Evolutionary conservation across 2,329 filamentous ascomycete species (phyloP).

Genomic region (Colletotrichum higginsianum): DNA sequence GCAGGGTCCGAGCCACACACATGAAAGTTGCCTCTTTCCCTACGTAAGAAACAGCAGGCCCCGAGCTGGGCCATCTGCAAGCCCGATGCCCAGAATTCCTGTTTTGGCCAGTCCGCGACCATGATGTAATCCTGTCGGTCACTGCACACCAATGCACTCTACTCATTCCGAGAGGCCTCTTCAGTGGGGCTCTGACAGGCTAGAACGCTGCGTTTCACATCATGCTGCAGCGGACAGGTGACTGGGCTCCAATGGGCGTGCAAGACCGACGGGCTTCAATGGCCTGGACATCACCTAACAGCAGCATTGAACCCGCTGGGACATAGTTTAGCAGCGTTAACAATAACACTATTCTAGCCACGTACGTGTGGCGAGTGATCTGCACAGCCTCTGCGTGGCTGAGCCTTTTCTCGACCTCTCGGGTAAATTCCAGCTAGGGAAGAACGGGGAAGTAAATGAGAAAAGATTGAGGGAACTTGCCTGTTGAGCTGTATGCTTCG

Average conservation of each 20-base stretch:
- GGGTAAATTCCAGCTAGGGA: conserved; percentile 6
- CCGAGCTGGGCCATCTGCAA: neutral
- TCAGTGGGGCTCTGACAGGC: conserved; percentile 29
- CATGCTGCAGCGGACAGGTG: conserved; percentile 29
- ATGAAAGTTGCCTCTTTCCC: conserved; percentile 16
- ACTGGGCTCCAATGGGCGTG: conserved; percentile 18
- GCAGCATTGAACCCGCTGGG: neutral
- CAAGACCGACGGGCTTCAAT: conserved; percentile 21
- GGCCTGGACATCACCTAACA: conserved; percentile 4
- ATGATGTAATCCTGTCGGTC: conserved; percentile 42
- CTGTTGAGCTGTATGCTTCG: conserved; percentile 1
- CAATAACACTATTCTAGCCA: conserved; percentile 16
- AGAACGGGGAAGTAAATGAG: neutral
- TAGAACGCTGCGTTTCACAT: conserved; percentile 31
- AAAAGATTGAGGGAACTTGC: conserved; percentile 1
- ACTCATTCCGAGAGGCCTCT: conserved; percentile 36
- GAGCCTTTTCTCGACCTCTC: conserved; percentile 32
- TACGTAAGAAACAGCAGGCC: conserved; percentile 15
- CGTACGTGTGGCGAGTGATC: conserved; percentile 23
- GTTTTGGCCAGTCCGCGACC: conserved; percentile 35
- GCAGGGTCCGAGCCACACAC: conserved; percentile 26
- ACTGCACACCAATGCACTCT: conserved; percentile 38
- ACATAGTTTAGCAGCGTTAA: neutral
- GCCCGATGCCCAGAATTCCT: conserved; percentile 36
- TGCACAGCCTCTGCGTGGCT: conserved; percentile 33